Evolutionary conservation across 2,329 filamentous ascomycete genomes (phyloP).

Genomic region (Colletotrichum siamense): DNA sequence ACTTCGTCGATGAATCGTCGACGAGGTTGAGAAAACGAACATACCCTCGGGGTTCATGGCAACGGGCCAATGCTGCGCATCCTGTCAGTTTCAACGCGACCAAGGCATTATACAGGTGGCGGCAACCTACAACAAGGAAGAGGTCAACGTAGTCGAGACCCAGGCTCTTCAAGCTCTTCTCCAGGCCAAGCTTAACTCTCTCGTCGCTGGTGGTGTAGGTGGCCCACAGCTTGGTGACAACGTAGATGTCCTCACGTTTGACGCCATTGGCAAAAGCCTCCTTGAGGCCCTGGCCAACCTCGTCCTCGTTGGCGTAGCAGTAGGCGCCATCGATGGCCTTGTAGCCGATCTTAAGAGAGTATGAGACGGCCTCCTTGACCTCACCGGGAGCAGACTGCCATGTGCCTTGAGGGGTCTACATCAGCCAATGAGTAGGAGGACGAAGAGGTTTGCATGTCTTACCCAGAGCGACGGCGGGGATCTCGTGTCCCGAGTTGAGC

Average conservation of each 20-base stretch:
- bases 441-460: constrained; percentile 24
- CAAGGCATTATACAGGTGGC: background rate
- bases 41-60: constrained; percentile 78
- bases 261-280: constrained; percentile 74
- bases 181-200: constrained; percentile 70
- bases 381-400: constrained; percentile 68
- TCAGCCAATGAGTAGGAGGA: background rate
- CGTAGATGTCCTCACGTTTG: constrained; percentile 80
- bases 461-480: constrained; percentile 70
- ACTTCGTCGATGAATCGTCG: background rate
- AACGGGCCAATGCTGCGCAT: constrained; percentile 75
- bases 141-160: constrained; percentile 84
- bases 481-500: constrained; percentile 68
- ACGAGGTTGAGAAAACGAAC: background rate
- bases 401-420: constrained; percentile 53
- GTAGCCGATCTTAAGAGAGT: constrained; percentile 64
- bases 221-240: constrained; percentile 86
- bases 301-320: constrained; percentile 82
- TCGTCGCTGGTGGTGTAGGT: constrained; percentile 67
- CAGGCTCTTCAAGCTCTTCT: constrained; percentile 75
- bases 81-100: background rate
- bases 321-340: constrained; percentile 74
- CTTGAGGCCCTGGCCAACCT: constrained; percentile 79
- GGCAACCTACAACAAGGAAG: constrained; percentile 64
- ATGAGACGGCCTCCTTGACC: constrained; percentile 62